phyloP scores from a whole-genome alignment of 768 basidiomycete species.

The Boletus sensibilis region DNA sequence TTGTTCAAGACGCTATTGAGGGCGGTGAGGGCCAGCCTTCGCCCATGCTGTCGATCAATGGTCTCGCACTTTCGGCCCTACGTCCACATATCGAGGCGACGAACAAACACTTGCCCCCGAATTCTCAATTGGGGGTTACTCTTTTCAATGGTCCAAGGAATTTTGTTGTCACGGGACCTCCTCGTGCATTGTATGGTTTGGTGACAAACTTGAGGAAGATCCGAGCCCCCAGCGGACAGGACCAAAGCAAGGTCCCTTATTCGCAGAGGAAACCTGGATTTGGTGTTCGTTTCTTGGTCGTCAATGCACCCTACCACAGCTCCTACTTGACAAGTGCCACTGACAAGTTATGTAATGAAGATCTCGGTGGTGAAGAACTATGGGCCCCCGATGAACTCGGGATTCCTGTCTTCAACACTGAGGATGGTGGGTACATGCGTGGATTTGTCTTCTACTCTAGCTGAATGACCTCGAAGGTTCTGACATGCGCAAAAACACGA shows the following conservation, averaged over 20 bases:
- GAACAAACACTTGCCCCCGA: conserved; percentile 78
- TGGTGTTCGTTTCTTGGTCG: conserved; percentile 89
- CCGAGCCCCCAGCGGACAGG: conserved; percentile 80
- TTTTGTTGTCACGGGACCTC: conserved; percentile 90
- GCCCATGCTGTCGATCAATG: conserved; percentile 91
- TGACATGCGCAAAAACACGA: conserved; percentile 69
- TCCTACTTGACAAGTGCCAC: conserved; percentile 73
- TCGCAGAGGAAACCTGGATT: conserved; percentile 95
- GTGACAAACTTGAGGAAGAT: conserved; percentile 89
- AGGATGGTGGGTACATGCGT: conserved; percentile 64
- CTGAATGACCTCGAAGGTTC: conserved; percentile 52
- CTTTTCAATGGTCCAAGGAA: conserved; percentile 89
- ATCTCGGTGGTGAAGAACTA: conserved; percentile 74
- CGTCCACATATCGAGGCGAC: conserved; percentile 82
- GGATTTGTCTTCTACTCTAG: conserved; percentile 18
- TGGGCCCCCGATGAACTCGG: conserved; percentile 68
- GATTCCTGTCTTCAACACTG: conserved; percentile 90
- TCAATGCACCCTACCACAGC: conserved; percentile 96
- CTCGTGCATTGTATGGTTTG: conserved; percentile 90
- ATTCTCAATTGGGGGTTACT: conserved; percentile 82
- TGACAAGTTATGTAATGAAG: conserved; percentile 72
- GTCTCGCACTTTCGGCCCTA: conserved; percentile 72
- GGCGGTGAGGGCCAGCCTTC: conserved; percentile 92
- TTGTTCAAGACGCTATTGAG: conserved; percentile 84
- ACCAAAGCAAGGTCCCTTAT: conserved; percentile 92